Percentiles rank a stretch among this genome's conserved stretches.
Evolutionary conservation across 2,329 filamentous ascomycete genomes (phyloP).

Genomic region (Didymellaceae sp.): DNA sequence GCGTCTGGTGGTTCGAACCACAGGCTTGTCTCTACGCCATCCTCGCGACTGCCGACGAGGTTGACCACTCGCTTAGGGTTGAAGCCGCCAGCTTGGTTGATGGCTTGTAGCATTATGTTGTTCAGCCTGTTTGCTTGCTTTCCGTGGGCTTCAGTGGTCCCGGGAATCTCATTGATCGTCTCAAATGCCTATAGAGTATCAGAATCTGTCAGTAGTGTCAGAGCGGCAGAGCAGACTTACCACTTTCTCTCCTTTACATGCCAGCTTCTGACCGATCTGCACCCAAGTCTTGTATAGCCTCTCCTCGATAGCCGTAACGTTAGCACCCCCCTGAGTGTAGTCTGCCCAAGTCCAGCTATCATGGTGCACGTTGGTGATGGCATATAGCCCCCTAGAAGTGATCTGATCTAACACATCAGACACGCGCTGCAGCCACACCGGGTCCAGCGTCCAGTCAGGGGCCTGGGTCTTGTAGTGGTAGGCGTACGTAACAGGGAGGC

Average conservation of each 20-base stretch:
- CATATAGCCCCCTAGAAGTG: slow-evolving; percentile 58
- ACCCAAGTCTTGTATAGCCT: slow-evolving; percentile 64
- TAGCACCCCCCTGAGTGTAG: slow-evolving; percentile 54
- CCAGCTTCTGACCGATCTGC: slow-evolving; percentile 63
- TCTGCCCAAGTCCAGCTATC: slow-evolving; percentile 67
- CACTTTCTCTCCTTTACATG: slow-evolving; percentile 61
- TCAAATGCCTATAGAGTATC: slow-evolving; percentile 55
- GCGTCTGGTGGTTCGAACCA: slow-evolving; percentile 60
- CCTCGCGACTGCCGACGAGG: slow-evolving; percentile 60
- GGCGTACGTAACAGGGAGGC: slow-evolving; percentile 66
- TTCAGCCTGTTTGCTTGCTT: slow-evolving; percentile 63
- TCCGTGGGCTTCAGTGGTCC: slow-evolving; percentile 58
- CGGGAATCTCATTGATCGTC: slow-evolving; percentile 66
- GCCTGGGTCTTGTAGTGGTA: slow-evolving; percentile 61
- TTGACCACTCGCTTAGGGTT: slow-evolving; percentile 64
- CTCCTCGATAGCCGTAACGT: slow-evolving; percentile 61
- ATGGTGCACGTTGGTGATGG: slow-evolving; percentile 66
- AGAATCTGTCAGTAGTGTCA: neutral
- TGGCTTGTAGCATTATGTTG: slow-evolving; percentile 61
- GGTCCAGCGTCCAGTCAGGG: slow-evolving; percentile 62
- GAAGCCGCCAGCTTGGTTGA: slow-evolving; percentile 62
- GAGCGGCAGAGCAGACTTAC: slow-evolving; percentile 1
- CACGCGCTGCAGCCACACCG: slow-evolving; percentile 63
- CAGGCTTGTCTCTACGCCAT: slow-evolving; percentile 60
- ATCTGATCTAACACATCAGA: slow-evolving; percentile 65